phyloP scores from a whole-genome alignment of 73 alveolate species.

The Paramecium tetraurelia region DNA sequence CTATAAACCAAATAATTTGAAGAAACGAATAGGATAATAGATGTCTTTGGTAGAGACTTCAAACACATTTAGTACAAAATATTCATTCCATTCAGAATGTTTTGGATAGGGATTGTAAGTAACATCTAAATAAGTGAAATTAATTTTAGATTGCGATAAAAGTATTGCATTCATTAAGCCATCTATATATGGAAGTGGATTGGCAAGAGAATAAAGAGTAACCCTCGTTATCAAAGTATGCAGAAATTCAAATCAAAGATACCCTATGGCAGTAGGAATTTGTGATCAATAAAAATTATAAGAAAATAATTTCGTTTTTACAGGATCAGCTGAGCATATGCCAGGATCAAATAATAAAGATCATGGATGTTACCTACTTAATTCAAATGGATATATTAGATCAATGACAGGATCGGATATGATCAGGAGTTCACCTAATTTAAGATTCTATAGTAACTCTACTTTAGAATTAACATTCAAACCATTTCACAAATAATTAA shows the following conservation, averaged over 20 bases:
- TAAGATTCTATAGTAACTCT: constrained; percentile 20
- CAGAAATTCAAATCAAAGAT: neutral
- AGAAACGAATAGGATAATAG: neutral
- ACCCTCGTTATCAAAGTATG: neutral
- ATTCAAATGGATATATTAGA: constrained; percentile 22
- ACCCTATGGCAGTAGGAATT: constrained; percentile 1
- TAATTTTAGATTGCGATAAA: neutral
- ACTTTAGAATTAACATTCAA: constrained; percentile 20
- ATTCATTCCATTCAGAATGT: neutral
- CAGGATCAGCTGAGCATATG: neutral
- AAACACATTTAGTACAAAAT: neutral
- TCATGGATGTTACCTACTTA: constrained; percentile 11
- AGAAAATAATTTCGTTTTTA: neutral
- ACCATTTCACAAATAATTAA: constrained; percentile 13
- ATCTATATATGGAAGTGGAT: constrained; percentile 4
- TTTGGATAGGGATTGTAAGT: constrained; percentile 10
- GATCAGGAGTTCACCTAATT: neutral
- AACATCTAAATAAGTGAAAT: neutral
- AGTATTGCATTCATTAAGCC: constrained; percentile 8
- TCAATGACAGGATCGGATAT: neutral
- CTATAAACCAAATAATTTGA: neutral
- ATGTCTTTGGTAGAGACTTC: neutral
- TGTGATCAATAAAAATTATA: neutral
- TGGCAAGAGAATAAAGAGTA: neutral
- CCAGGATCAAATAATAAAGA: constrained; percentile 29